Base-by-base conservation (phyloP, 2,329 filamentous ascomycete species). In the Exophiala dermatitidis region DNA sequence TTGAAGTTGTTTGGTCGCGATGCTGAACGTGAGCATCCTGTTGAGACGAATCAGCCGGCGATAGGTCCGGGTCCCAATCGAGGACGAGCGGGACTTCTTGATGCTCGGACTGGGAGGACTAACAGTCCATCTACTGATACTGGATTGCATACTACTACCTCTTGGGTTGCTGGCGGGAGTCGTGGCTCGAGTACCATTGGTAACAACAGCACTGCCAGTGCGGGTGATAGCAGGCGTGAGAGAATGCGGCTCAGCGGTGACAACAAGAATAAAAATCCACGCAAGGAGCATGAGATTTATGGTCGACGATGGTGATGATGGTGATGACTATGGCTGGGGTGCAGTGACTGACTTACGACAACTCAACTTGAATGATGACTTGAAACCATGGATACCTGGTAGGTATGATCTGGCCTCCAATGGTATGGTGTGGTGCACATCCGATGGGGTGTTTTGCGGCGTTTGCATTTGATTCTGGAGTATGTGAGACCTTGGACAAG, bases 1-100 rank as follows among this genome's bases (percentile, higher is more conserved):
- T 78, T 98, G 69, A 84, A 88, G 46, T 78, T 98, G 52, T 98
- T 98, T 74, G 83, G 82, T 58, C 82, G 83, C 31, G 84, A 88
- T 64, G 79, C 78, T 0, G 79, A 82, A 60, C 67, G 69, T 36
- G 72, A 74, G 30, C 51, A 56, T 41, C 57, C 48, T 12, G 38
- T 59, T n/a, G 54, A 57, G 5, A 54, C 57, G 6, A 19, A 51
- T 26, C 36, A 36, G 7, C 9, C 54, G 31, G 53, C 48, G 2
- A 47, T 42, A 41, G 46, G 44, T 12, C 12, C 19, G 37, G 46
- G 44, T 12, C 12, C 19, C 32, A 46, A 43, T 12, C n/a, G 31
- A 9, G 29, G 38, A 12, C 49, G 45, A 48, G 19, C 19, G 19
- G 56, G 53, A 6, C 48, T 59, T 26, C 37, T 56, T 28, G 50